These are phyloP conservation scores for Colletotrichum australisinense DNA, from an alignment of 2,329 filamentous ascomycete genomes.

Conservation along the genomic window DNA sequence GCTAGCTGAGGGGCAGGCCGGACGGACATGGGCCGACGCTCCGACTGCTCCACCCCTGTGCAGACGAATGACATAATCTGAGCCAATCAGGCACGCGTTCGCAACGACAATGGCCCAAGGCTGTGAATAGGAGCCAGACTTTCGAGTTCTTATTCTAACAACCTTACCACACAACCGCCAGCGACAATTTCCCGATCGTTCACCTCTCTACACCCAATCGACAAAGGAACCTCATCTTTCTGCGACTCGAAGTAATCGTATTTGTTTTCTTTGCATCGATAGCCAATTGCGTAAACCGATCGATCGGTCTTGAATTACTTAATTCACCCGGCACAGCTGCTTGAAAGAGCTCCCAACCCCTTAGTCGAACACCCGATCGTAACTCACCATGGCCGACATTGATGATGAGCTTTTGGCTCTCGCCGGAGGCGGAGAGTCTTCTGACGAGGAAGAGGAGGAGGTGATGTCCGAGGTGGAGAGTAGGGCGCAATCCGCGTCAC, in stretches of 20 bases:
- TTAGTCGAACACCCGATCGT: constrained; percentile 12
- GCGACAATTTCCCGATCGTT: neutral
- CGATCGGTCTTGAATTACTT: neutral
- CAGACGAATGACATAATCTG: constrained; percentile 36
- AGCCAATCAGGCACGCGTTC: constrained; percentile 31
- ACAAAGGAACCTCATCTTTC: neutral
- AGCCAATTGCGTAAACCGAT: neutral
- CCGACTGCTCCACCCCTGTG: constrained; percentile 16
- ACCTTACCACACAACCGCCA: neutral
- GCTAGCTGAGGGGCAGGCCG: constrained; percentile 27
- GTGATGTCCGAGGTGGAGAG: constrained; percentile 63
- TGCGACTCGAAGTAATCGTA: neutral
- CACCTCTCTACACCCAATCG: neutral
- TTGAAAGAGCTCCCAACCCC: neutral
- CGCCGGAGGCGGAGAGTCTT: constrained; percentile 79
- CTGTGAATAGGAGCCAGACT: constrained; percentile 30
- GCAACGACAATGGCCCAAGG: constrained; percentile 25
- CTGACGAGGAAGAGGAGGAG: constrained; percentile 70
- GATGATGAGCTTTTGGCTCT: constrained; percentile 95
- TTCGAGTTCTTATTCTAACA: constrained; percentile 14
- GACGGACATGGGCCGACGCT: constrained; percentile 23
- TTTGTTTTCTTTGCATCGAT: neutral
- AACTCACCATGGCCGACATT: constrained; percentile 80
- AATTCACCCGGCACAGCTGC: neutral
- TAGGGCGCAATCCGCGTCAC: constrained; percentile 66